Base-by-base conservation (phyloP, 371 early-diverging fungal species). In the Mortierella sp. region DNA sequence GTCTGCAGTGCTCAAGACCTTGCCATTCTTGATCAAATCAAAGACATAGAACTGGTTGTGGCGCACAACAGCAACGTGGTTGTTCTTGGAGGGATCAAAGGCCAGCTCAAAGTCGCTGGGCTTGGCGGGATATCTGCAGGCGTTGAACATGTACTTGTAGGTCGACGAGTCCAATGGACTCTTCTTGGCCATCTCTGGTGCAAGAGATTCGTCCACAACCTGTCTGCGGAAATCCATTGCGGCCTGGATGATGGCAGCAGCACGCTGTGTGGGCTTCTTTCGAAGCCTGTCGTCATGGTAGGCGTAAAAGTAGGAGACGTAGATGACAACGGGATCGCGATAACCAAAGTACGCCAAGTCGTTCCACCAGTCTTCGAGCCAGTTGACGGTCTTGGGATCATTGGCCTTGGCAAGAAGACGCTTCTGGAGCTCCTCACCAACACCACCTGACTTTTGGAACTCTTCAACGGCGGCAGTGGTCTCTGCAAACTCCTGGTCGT, bases 341-440 rank as follows among this genome's bases (percentile, higher is more conserved):
- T 96, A 98, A 13, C 90, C 92, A 86, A 95, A 90, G 81, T 98
- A 98, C 57, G 94, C 93, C 54, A 88, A 82, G 54, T 95, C 94
- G 77, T 92, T 91, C 98, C 98, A 95, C 97, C 97, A 97, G 64
- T 95, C 95, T 76, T 93, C 93, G 68, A 98, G 85, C 98, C 96
- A 95, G 84, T 93, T 94, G 57, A 84, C 85, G 28, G 86, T 79
- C 34, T 79, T 83, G 57, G 90, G 89, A 59, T 88, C 81, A 52
- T 84, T 81, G 50, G 88, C 88, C 69, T 82, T 86, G 57, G 91
- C 91, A 37, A 87, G 55, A 43, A 98, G 83, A 50, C 98, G 90
- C 41, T 85, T 81, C 77, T 97, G 97, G 27, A 98, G 88, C 60
- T 86, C 83, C 63, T 91, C 89, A 27, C 95, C 96, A n/a, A 85